These are phyloP conservation scores for Ophiosphaerella korrae DNA, from an alignment of 2,329 filamentous ascomycete species.

Conservation along the genomic window DNA sequence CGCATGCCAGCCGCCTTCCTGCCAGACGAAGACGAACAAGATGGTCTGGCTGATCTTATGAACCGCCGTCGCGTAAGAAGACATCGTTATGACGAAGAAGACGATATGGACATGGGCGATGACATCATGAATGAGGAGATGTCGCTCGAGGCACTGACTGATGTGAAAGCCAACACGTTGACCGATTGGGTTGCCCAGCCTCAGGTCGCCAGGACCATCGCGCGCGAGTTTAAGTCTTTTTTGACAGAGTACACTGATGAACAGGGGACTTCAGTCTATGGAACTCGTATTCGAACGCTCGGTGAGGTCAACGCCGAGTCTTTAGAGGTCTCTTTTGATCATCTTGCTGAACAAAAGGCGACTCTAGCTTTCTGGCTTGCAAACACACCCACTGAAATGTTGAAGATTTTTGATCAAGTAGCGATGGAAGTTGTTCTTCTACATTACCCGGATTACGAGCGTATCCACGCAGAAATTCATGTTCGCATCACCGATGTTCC, in stretches of 20 bases:
- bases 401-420: slow-evolving; percentile 95
- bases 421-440: slow-evolving; percentile 95
- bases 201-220: slow-evolving; percentile 89
- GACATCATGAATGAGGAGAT: slow-evolving; percentile 97
- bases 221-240: slow-evolving; percentile 96
- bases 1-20: slow-evolving; percentile 75
- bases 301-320: slow-evolving; percentile 97
- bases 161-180: slow-evolving; percentile 90
- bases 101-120: slow-evolving; percentile 85
- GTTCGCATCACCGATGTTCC: slow-evolving; percentile 95
- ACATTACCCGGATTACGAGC: slow-evolving; percentile 96
- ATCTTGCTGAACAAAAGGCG: slow-evolving; percentile 87
- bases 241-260: slow-evolving; percentile 94
- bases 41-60: slow-evolving; percentile 81
- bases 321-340: slow-evolving; percentile 93
- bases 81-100: slow-evolving; percentile 93
- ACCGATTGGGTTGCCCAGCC: slow-evolving; percentile 95
- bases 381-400: slow-evolving; percentile 91
- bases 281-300: slow-evolving; percentile 90
- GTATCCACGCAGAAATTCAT: slow-evolving; percentile 96
- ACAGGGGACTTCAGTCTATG: slow-evolving; percentile 88
- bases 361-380: slow-evolving; percentile 94
- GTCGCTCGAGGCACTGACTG: slow-evolving; percentile 85
- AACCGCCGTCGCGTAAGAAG: slow-evolving; percentile 83
- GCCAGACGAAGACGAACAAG: slow-evolving; percentile 82